Evolutionary conservation across 768 basidiomycete genomes (phyloP).

Genomic region (Lactarius hengduanensis): DNA sequence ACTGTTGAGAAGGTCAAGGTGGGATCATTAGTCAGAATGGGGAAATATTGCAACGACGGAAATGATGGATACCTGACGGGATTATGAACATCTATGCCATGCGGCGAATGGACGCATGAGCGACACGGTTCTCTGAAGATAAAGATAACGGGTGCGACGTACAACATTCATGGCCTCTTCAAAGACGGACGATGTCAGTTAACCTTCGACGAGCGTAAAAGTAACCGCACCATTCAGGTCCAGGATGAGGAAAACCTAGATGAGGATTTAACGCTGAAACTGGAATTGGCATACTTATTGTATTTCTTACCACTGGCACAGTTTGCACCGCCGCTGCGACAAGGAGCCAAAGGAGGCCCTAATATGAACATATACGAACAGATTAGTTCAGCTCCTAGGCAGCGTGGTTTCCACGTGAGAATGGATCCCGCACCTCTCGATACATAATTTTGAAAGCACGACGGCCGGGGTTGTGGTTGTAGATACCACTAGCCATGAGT

Average conservation of each 20-base stretch:
- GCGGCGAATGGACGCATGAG: not conserved
- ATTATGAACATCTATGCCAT: conserved; percentile 21
- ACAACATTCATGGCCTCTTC: conserved; percentile 23
- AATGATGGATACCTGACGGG: conserved; percentile 16
- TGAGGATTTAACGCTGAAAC: not conserved
- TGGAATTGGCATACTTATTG: no score
- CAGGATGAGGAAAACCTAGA: conserved; percentile 22
- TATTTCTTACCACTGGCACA: conserved; percentile 15
- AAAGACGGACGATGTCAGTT: conserved; percentile 7
- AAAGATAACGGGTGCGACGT: conserved; percentile 1
- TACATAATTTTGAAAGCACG: conserved; percentile 21
- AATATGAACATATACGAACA: not conserved
- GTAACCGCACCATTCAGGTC: conserved; percentile 18
- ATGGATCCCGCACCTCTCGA: conserved; percentile 14
- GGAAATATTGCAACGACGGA: not conserved
- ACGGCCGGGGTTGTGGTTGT: conserved; percentile 5
- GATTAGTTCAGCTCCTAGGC: not conserved
- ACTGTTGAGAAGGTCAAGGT: conserved; percentile 9
- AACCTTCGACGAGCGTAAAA: not conserved
- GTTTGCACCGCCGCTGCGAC: conserved; percentile 10
- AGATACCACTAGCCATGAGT: conserved; percentile 20
- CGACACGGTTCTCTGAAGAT: not conserved
- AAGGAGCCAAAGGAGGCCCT: conserved; percentile 26
- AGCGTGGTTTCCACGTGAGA: not conserved
- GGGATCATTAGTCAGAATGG: conserved; percentile 6